A percentile compares a stretch with the other conserved stretches of the same genome.
Evolutionary conservation across 176 grass and related monocot genomes (phyloP).

Genomic region (Panicum miliaceum): DNA sequence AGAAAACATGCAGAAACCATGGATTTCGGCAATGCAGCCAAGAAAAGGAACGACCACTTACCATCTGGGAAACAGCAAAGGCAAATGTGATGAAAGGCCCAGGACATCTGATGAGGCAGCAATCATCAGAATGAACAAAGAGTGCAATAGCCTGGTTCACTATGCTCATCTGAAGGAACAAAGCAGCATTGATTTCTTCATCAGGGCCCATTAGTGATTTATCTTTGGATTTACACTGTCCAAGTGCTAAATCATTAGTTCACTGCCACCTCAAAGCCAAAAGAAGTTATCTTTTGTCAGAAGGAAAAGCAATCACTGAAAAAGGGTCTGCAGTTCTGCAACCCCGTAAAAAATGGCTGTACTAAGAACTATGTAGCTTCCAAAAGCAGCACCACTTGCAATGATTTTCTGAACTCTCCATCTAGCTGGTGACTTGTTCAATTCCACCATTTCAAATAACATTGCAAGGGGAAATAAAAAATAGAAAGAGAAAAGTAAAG

Average conservation of each 20-base stretch:
- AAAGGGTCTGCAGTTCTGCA: neutral
- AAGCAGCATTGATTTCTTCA: conserved; percentile 48
- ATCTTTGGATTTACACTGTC: conserved; percentile 36
- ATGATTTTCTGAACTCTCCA: conserved; percentile 47
- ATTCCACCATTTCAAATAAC: conserved; percentile 52
- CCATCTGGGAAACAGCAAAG: conserved; percentile 43
- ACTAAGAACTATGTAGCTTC: conserved; percentile 51
- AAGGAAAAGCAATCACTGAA: conserved; percentile 41
- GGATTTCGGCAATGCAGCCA: neutral
- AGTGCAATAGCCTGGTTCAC: conserved; percentile 46
- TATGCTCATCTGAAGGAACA: conserved; percentile 54
- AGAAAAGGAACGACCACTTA: conserved; percentile 23
- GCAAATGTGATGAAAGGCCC: conserved; percentile 32
- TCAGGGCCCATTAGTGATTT: conserved; percentile 27
- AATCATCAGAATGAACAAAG: conserved; percentile 40
- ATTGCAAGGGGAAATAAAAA: conserved; percentile 50
- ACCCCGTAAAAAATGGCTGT: conserved; percentile 42
- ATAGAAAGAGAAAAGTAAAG: neutral
- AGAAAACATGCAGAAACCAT: conserved; percentile 11
- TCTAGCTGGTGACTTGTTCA: conserved; percentile 37
- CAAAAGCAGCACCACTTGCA: conserved; percentile 42
- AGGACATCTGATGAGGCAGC: conserved; percentile 30
- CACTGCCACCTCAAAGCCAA: neutral
- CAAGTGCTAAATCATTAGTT: conserved; percentile 39
- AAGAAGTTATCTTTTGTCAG: neutral